Conservation (phyloP, 192 early-diverging fungal species). For the Backusella psychrophila region DNA sequence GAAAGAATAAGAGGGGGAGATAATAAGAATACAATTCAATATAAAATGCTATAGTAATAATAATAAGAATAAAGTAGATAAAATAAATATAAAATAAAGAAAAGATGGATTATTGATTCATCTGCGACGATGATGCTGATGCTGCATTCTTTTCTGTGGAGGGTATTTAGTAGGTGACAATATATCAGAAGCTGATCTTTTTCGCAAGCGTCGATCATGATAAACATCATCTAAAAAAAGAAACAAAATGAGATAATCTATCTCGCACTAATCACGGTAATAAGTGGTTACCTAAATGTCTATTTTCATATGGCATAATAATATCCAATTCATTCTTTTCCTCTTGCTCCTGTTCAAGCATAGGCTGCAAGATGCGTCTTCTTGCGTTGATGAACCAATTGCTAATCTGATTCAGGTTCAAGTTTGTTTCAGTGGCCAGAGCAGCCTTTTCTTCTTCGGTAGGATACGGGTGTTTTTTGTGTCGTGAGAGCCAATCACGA, state of each 20-base stretch:
- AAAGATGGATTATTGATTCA: background rate
- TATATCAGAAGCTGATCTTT: constrained; percentile 2
- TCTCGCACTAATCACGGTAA: background rate
- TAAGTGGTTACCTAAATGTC: constrained; percentile 1
- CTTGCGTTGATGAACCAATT: constrained; percentile 62
- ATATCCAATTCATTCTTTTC: constrained; percentile 19
- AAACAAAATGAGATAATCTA: background rate
- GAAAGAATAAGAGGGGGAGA: background rate
- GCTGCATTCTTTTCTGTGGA: constrained; percentile 5
- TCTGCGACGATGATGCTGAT: background rate
- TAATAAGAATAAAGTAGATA: background rate
- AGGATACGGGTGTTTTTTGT: constrained; percentile 52
- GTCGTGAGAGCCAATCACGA: constrained; percentile 41
- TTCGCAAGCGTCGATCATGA: constrained; percentile 7
- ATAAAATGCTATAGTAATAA: background rate
- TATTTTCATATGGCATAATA: constrained; percentile 15
- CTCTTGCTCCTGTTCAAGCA: constrained; percentile 36
- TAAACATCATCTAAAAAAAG: constrained; percentile 5
- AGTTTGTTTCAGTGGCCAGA: constrained; percentile 39
- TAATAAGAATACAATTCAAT: constrained; percentile 7
- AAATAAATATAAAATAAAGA: background rate
- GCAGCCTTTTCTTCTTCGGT: constrained; percentile 47
- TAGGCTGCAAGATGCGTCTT: constrained; percentile 48
- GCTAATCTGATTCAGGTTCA: constrained; percentile 53
- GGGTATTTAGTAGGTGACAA: background rate